Evolutionary conservation across 208 protist genomes (phyloP).

Genomic region (Leishmania tarentolae): DNA sequence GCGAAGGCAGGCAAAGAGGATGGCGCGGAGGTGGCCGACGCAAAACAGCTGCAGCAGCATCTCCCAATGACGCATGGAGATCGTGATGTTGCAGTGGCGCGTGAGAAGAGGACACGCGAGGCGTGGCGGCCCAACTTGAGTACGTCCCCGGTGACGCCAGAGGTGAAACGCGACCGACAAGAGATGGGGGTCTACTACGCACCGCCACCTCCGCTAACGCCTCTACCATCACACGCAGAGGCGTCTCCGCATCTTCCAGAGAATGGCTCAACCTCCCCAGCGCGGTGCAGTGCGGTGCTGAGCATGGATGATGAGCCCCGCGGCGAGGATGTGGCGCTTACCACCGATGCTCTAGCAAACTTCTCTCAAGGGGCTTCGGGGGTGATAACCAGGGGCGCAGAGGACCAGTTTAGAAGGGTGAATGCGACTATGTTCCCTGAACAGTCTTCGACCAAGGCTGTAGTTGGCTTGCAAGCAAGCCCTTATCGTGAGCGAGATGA

Average conservation of each 20-base stretch:
- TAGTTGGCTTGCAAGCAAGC: not conserved
- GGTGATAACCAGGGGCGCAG: not conserved
- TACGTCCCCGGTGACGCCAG: conserved; percentile 16
- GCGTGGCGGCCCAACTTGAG: conserved; percentile 1
- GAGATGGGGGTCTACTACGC: conserved; percentile 4
- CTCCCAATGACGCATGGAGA: not conserved
- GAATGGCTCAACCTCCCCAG: not conserved
- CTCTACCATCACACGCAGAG: not conserved
- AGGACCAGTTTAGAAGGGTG: too few relatives aligned
- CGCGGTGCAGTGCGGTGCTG: conserved; percentile 22
- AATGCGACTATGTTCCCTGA: not conserved
- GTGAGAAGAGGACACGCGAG: conserved; percentile 21
- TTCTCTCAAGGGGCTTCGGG: not conserved
- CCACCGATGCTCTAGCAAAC: not conserved
- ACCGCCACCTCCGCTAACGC: conserved; percentile 10
- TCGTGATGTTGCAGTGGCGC: not conserved
- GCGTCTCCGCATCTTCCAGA: not conserved
- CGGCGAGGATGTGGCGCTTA: not conserved
- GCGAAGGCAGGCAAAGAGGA: not conserved
- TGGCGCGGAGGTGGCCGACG: not conserved
- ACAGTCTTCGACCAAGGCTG: too few relatives aligned
- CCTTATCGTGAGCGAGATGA: conserved; percentile 39
- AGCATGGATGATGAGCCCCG: conserved; percentile 15
- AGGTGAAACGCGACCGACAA: conserved; percentile 25
- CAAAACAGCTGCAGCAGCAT: not conserved